Conservation (phyloP, 768 basidiomycete genomes). For the Russula foetens region DNA sequence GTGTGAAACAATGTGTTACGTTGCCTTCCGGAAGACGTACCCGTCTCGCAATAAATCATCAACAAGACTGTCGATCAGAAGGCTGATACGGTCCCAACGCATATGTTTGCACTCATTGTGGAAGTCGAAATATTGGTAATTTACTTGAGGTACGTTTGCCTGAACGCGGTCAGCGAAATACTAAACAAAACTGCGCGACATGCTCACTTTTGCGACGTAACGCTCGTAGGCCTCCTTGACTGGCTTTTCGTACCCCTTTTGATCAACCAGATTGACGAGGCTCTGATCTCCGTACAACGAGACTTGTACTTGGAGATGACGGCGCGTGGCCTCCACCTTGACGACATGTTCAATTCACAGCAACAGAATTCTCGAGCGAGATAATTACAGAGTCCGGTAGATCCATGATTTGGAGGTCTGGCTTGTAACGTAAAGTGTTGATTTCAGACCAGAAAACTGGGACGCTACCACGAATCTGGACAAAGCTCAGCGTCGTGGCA, state of each 20-base stretch:
- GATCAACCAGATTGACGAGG: constrained; percentile 89
- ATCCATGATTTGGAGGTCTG: constrained; percentile 96
- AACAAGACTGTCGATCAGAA: constrained; percentile 70
- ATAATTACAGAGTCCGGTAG: constrained; percentile 69
- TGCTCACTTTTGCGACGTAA: constrained; percentile 49
- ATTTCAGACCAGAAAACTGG: constrained; percentile 97
- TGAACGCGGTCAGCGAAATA: constrained; percentile 23
- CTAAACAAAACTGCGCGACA: background rate
- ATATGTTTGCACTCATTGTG: constrained; percentile 91
- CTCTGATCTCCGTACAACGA: constrained; percentile 68
- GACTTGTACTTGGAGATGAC: constrained; percentile 69
- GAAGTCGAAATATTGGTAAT: constrained; percentile 96
- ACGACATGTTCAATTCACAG: constrained; percentile 10
- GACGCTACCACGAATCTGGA: constrained; percentile 89
- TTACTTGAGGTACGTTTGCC: constrained; percentile 58
- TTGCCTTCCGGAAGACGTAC: constrained; percentile 32
- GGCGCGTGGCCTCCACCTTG: constrained; percentile 60
- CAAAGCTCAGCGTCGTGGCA: constrained; percentile 68
- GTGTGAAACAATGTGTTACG: background rate
- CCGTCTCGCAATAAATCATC: constrained; percentile 63
- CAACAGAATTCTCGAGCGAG: background rate
- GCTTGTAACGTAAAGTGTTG: constrained; percentile 91
- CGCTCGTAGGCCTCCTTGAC: constrained; percentile 94
- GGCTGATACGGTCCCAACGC: constrained; percentile 87
- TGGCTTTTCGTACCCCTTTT: constrained; percentile 86